phyloP scores from a whole-genome alignment of 345 rosid species.

The Salix purpurea region DNA sequence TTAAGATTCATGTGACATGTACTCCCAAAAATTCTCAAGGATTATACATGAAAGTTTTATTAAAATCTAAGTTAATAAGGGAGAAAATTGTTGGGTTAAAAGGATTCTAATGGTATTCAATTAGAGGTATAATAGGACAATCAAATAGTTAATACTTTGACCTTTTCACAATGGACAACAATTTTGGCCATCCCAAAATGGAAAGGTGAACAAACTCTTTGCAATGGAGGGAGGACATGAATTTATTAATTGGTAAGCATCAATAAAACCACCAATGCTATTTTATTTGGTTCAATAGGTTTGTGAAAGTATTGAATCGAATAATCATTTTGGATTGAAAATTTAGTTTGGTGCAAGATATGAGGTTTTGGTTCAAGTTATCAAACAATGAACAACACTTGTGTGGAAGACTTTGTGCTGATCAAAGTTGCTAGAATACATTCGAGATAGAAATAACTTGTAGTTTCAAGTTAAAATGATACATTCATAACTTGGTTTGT shows the following conservation, averaged over 20 bases:
- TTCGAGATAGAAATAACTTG: background rate
- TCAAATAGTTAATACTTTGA: background rate
- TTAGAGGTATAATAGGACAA: background rate
- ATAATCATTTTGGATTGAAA: background rate
- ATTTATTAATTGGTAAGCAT: background rate
- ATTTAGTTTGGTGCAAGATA: background rate
- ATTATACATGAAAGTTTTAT: background rate
- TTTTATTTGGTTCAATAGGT: background rate
- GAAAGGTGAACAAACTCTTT: background rate
- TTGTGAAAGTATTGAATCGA: background rate
- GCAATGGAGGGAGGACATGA: background rate
- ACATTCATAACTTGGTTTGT: background rate
- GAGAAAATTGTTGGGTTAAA: background rate
- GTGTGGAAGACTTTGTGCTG: background rate
- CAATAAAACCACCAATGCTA: background rate
- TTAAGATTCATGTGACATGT: background rate
- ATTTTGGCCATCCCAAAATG: background rate
- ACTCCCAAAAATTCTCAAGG: background rate
- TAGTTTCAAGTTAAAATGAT: background rate
- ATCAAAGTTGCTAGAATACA: background rate
- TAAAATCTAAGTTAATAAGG: background rate
- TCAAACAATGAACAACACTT: background rate
- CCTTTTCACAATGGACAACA: background rate
- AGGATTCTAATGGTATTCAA: background rate
- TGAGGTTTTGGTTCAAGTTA: background rate